Evolutionary conservation across 805 yeast species (phyloP).

Genomic region (Nakazawaea populi): DNA sequence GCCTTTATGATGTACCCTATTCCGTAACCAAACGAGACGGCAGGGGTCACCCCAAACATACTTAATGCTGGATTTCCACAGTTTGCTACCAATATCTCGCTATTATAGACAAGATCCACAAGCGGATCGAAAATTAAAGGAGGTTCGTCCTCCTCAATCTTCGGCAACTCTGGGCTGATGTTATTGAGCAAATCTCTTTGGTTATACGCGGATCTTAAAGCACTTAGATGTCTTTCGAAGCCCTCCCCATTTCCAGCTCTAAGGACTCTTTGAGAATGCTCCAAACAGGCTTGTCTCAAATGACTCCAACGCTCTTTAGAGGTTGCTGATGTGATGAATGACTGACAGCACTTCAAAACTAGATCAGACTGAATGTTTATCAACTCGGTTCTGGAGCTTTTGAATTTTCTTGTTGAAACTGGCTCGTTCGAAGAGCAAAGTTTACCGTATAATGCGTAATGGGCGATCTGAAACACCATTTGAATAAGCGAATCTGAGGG

Average conservation of each 20-base stretch:
- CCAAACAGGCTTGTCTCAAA: slow-evolving; percentile 45
- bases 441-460: slow-evolving; percentile 51
- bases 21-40: slow-evolving; percentile 53
- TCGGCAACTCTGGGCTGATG: slow-evolving; percentile 37
- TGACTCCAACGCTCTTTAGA: slow-evolving; percentile 39
- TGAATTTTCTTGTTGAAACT: slow-evolving; percentile 61
- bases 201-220: slow-evolving; percentile 51
- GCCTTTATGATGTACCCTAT: slow-evolving; percentile 50
- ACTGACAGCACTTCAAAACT: slow-evolving; percentile 47
- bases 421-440: slow-evolving; percentile 35
- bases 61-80: slow-evolving; percentile 58
- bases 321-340: slow-evolving; percentile 53
- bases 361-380: slow-evolving; percentile 57
- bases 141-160: slow-evolving; percentile 26
- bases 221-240: slow-evolving; percentile 67
- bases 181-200: slow-evolving; percentile 39
- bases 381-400: slow-evolving; percentile 65
- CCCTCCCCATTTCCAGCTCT: slow-evolving; percentile 59
- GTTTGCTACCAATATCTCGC: slow-evolving; percentile 38
- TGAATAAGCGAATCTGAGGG: slow-evolving; percentile 49
- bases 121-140: slow-evolving; percentile 38
- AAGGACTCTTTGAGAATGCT: slow-evolving; percentile 42
- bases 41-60: slow-evolving; percentile 56
- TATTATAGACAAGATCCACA: slow-evolving; percentile 27
- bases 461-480: slow-evolving; percentile 44